Percentiles rank a stretch among this genome's conserved stretches.
Conservation (phyloP, 495 filamentous ascomycete genomes). For the Podospora bellae-mahoneyi region DNA sequence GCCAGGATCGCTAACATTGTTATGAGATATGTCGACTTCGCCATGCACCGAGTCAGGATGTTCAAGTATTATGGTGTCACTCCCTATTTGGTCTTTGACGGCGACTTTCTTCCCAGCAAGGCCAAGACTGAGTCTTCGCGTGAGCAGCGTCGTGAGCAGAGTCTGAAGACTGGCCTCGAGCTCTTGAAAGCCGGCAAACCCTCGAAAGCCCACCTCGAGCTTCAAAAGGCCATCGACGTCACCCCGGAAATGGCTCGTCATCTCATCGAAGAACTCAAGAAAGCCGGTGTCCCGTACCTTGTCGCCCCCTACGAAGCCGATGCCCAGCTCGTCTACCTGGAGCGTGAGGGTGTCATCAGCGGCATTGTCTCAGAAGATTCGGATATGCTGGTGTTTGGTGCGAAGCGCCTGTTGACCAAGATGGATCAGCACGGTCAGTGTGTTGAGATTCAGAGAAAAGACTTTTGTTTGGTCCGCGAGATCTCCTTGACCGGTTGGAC, state of each 20-base stretch:
- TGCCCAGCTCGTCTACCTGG: constrained; percentile 90
- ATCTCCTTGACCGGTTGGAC: constrained; percentile 89
- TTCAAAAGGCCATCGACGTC: constrained; percentile 95
- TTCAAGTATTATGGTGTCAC: constrained; percentile 85
- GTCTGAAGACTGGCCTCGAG: constrained; percentile 70
- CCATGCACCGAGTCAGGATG: constrained; percentile 88
- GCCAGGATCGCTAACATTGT: not conserved
- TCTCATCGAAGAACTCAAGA: constrained; percentile 87
- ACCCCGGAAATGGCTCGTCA: constrained; percentile 92
- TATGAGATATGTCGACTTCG: constrained; percentile 81
- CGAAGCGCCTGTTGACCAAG: constrained; percentile 86
- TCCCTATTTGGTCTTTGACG: constrained; percentile 94
- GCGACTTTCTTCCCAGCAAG: constrained; percentile 93
- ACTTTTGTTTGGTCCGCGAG: constrained; percentile 85
- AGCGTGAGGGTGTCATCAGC: constrained; percentile 73
- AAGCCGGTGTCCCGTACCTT: constrained; percentile 73
- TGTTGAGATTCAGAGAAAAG: constrained; percentile 80
- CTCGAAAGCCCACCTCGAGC: constrained; percentile 75
- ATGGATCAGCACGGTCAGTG: constrained; percentile 90
- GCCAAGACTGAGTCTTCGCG: constrained; percentile 80
- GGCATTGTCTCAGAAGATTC: constrained; percentile 97
- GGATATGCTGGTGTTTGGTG: constrained; percentile 92
- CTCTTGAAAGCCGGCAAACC: constrained; percentile 73
- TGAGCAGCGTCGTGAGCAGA: constrained; percentile 65
- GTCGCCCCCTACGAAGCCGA: constrained; percentile 98